Conservation (phyloP, 805 yeast genomes). For the Candida tibetensis region DNA sequence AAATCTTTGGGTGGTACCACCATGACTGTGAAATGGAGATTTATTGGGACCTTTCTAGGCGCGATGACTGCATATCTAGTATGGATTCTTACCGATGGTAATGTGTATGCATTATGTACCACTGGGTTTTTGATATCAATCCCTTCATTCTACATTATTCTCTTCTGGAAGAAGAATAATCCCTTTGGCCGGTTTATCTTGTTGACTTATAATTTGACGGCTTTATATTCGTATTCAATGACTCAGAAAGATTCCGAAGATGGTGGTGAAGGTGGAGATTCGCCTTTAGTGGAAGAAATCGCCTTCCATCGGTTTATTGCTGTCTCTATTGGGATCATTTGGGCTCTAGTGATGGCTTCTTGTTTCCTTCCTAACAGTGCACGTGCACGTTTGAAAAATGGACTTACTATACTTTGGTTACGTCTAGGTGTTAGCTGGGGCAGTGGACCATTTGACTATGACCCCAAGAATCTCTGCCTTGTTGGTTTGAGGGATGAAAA, state of each 20-base stretch:
- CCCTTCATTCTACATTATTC: conserved; percentile 55
- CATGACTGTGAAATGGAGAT: conserved; percentile 70
- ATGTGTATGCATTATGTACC: conserved; percentile 49
- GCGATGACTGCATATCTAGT: conserved; percentile 56
- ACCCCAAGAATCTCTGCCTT: conserved; percentile 21
- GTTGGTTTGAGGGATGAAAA: conserved; percentile 45
- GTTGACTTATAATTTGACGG: conserved; percentile 75
- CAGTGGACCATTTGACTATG: conserved; percentile 60
- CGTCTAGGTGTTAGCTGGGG: conserved; percentile 81
- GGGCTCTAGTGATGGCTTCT: conserved; percentile 72
- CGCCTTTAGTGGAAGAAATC: conserved; percentile 67
- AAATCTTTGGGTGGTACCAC: conserved; percentile 83
- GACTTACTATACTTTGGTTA: conserved; percentile 70
- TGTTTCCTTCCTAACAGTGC: conserved; percentile 75
- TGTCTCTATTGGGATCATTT: conserved; percentile 67
- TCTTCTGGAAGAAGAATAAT: conserved; percentile 61
- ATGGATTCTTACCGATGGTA: conserved; percentile 60
- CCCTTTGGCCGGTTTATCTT: conserved; percentile 70
- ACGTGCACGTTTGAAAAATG: conserved; percentile 60
- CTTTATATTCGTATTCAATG: conserved; percentile 70
- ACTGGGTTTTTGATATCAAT: conserved; percentile 47
- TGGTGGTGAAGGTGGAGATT: conserved; percentile 66
- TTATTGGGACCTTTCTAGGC: conserved; percentile 74
- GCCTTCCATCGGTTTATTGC: conserved; percentile 76
- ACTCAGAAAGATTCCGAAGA: conserved; percentile 54